phyloP scores from a whole-genome alignment of 768 basidiomycete species.

The Austroboletus eburneus region DNA sequence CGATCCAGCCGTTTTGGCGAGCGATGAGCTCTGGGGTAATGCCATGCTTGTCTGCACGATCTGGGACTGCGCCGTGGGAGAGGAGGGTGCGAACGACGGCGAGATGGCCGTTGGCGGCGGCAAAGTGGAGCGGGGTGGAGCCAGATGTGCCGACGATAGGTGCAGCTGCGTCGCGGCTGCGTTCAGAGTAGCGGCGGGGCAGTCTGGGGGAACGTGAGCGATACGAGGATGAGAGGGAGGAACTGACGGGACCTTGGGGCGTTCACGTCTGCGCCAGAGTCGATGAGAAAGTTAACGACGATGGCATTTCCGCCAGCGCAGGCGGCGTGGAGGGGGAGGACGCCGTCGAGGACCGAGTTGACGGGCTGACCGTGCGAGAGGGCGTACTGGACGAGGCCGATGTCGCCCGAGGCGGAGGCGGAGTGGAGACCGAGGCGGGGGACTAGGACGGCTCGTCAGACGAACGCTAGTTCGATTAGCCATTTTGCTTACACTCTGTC shows the following conservation, averaged over 20 bases:
- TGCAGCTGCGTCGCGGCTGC: constrained; percentile 57
- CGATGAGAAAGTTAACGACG: constrained; percentile 85
- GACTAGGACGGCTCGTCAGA: constrained; percentile 47
- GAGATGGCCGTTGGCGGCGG: constrained; percentile 90
- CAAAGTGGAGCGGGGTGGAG: constrained; percentile 94
- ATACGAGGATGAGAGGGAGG: constrained; percentile 3
- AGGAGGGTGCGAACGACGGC: constrained; percentile 75
- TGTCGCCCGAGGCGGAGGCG: constrained; percentile 79
- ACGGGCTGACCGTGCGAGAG: constrained; percentile 92
- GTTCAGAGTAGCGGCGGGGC: constrained; percentile 71
- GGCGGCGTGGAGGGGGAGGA: constrained; percentile 95
- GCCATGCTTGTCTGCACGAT: constrained; percentile 87
- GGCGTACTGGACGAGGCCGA: constrained; percentile 91
- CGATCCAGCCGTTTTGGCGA: constrained; percentile 71
- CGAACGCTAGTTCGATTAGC: no score
- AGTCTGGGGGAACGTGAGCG: constrained; percentile 41
- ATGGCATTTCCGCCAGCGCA: constrained; percentile 86
- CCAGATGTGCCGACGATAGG: constrained; percentile 82
- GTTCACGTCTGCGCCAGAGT: constrained; percentile 96
- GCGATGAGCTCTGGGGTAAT: constrained; percentile 84
- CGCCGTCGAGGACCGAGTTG: constrained; percentile 93
- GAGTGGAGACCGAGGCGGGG: constrained; percentile 74
- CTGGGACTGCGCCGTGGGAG: constrained; percentile 76
- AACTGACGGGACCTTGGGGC: constrained; percentile 67
- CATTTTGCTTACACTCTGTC: constrained; percentile 49